Evolutionary conservation across 179 eudicot genomes (phyloP).

Genomic region (Gypsophila paniculata): DNA sequence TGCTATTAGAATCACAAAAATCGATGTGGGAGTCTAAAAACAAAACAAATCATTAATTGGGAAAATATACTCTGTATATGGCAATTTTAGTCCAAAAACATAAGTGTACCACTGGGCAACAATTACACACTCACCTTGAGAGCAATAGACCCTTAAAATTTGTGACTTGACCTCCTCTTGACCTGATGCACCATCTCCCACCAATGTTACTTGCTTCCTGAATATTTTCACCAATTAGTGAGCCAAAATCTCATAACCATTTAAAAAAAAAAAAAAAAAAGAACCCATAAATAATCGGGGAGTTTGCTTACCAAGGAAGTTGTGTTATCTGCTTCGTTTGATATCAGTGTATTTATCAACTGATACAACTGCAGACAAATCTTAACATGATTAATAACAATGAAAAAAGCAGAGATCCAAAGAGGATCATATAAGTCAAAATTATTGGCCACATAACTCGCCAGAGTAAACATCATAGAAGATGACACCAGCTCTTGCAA

Average conservation of each 20-base stretch:
- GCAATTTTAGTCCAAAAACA: not conserved
- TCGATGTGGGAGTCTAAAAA: not conserved
- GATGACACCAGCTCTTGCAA: not conserved
- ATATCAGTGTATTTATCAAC: slow-evolving; percentile 58
- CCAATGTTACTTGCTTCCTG: slow-evolving; percentile 77
- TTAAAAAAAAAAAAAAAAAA: not conserved
- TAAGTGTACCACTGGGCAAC: slow-evolving; percentile 12
- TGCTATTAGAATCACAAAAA: not conserved
- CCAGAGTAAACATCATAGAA: slow-evolving; percentile 9
- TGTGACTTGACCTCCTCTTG: slow-evolving; percentile 43
- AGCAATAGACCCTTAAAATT: slow-evolving; percentile 71
- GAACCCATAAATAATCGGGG: not conserved
- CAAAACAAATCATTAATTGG: not conserved
- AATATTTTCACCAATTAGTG: slow-evolving; percentile 20
- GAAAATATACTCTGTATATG: not conserved
- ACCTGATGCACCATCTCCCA: slow-evolving; percentile 85
- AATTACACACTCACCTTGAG: slow-evolving; percentile 50
- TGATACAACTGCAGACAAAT: slow-evolving; percentile 55
- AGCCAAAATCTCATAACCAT: slow-evolving; percentile 18
- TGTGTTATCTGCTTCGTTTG: slow-evolving; percentile 44
- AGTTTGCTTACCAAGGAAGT: slow-evolving; percentile 49
- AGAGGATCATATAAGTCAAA: not conserved
- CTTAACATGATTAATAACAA: slow-evolving; percentile 8
- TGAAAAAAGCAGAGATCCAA: not conserved
- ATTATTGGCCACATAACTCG: not conserved